Conservation (phyloP, 495 filamentous ascomycete genomes). For the Cladorrhinum samala region DNA sequence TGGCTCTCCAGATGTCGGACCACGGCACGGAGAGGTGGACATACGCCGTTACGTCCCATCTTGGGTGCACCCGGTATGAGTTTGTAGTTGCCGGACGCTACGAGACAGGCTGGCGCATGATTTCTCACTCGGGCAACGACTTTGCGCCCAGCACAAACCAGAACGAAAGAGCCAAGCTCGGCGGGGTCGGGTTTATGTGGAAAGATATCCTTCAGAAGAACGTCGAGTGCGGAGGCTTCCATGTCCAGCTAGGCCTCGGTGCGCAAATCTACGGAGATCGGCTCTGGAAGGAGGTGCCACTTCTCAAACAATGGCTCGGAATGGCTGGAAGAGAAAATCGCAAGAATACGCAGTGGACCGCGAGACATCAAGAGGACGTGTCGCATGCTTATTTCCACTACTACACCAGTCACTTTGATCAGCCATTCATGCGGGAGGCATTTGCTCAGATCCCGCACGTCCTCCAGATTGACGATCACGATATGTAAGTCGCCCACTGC, state of each 20-base stretch:
- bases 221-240: constrained; percentile 90
- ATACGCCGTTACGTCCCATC: constrained; percentile 93
- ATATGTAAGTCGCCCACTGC: constrained; percentile 69
- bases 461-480: constrained; percentile 90
- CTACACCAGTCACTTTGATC: constrained; percentile 95
- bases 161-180: constrained; percentile 75
- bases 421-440: constrained; percentile 84
- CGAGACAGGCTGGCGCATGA: constrained; percentile 94
- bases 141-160: constrained; percentile 81
- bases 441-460: constrained; percentile 97
- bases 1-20: constrained; percentile 89
- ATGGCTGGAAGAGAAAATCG: constrained; percentile 88
- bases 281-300: constrained; percentile 91
- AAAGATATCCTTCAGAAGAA: constrained; percentile 98
- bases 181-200: constrained; percentile 94
- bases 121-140: constrained; percentile 92
- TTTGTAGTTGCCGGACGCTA: constrained; percentile 90
- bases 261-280: constrained; percentile 95
- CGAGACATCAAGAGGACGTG: constrained; percentile 89
- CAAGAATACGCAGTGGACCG: constrained; percentile 85
- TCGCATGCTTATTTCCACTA: constrained; percentile 97
- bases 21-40: constrained; percentile 82
- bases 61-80: constrained; percentile 94
- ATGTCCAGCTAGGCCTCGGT: constrained; percentile 83
- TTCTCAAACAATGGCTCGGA: constrained; percentile 86